phyloP scores from a whole-genome alignment of 352 stramenopile genomes.

The Nothophytophthora sp. region DNA sequence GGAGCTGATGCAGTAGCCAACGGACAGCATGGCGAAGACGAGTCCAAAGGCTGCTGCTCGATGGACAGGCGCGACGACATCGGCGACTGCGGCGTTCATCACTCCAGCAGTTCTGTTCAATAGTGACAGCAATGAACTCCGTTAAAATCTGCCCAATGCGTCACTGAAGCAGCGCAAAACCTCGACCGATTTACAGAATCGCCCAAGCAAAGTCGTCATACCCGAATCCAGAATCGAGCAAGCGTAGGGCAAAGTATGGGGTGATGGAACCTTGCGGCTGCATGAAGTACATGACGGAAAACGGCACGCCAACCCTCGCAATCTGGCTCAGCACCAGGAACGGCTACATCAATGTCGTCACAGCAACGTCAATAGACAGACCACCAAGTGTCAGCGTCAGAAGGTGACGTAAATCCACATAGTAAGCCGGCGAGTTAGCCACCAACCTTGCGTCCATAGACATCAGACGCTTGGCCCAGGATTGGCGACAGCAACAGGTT shows the following conservation, averaged over 20 bases:
- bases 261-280: conserved; percentile 54
- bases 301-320: conserved; percentile 54
- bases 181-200: background rate
- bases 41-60: conserved; percentile 64
- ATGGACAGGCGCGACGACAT: conserved; percentile 54
- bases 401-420: background rate
- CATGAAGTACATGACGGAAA: conserved; percentile 74
- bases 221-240: conserved; percentile 70
- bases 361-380: background rate
- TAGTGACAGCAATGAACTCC: background rate
- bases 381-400: background rate
- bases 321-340: conserved; percentile 76
- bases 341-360: conserved; percentile 27
- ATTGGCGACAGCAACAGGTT: conserved; percentile 74
- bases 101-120: conserved; percentile 56
- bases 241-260: conserved; percentile 62
- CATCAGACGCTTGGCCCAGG: conserved; percentile 72
- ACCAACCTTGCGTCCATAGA: conserved; percentile 75
- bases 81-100: conserved; percentile 60
- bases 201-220: conserved; percentile 13
- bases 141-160: background rate
- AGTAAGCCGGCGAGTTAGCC: background rate
- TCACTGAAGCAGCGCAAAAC: background rate
- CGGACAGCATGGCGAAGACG: conserved; percentile 53
- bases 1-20: conserved; percentile 61